A percentile compares a stretch with the other conserved stretches of the same genome.
Conservation (phyloP, 2,329 filamentous ascomycete species). For the Botryosphaeria agaves region DNA sequence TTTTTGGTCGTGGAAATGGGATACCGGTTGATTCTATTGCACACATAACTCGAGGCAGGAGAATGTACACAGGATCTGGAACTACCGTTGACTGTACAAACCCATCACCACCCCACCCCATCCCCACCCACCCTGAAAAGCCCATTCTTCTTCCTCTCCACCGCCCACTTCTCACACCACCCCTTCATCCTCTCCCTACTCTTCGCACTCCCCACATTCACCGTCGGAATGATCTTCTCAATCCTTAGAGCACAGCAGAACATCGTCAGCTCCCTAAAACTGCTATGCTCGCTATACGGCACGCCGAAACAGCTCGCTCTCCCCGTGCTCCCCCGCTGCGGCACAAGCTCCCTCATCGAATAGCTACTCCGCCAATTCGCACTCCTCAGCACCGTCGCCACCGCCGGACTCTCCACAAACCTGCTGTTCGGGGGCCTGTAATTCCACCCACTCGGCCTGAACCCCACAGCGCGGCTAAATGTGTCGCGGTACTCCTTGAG, state of each 20-base stretch:
- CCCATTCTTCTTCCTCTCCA: slow-evolving; percentile 44
- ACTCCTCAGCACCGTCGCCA: slow-evolving; percentile 47
- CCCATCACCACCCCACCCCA: not conserved
- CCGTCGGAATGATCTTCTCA: slow-evolving; percentile 80
- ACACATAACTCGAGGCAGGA: no score
- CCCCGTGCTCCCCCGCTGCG: slow-evolving; percentile 67
- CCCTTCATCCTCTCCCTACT: slow-evolving; percentile 47
- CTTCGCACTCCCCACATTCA: slow-evolving; percentile 59
- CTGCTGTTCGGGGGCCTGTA: slow-evolving; percentile 57
- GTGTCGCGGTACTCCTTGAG: slow-evolving; percentile 61
- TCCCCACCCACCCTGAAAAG: slow-evolving; percentile 27
- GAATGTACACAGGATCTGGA: no score
- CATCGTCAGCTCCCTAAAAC: slow-evolving; percentile 84
- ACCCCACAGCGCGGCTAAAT: slow-evolving; percentile 76
- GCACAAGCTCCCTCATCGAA: slow-evolving; percentile 50
- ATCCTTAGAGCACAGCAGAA: slow-evolving; percentile 80
- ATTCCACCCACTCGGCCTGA: slow-evolving; percentile 87
- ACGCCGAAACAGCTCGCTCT: slow-evolving; percentile 84
- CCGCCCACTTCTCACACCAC: slow-evolving; percentile 48
- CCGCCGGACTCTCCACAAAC: slow-evolving; percentile 42
- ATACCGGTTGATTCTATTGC: no score
- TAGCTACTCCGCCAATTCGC: slow-evolving; percentile 64
- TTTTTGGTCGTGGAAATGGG: no score
- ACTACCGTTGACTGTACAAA: no score
- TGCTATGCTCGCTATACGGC: slow-evolving; percentile 90